Conservation (phyloP, 2,329 filamentous ascomycete genomes). For the Kalmusia sp. region DNA sequence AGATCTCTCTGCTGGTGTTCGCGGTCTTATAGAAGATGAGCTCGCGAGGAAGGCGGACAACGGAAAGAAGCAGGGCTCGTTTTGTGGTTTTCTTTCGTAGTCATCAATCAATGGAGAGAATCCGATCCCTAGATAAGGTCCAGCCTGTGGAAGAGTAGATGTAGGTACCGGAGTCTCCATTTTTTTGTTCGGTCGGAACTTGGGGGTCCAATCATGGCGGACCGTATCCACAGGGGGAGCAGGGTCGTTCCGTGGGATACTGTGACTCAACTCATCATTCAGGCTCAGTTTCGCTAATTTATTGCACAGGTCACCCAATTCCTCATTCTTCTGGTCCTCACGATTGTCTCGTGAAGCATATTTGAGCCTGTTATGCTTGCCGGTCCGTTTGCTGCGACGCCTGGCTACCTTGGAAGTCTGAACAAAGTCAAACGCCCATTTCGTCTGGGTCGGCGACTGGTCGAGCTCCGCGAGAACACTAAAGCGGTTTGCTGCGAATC, state of each 20-base stretch:
- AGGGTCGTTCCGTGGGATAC: neutral
- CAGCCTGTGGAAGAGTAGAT: conserved; percentile 6
- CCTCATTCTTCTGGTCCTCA: conserved; percentile 4
- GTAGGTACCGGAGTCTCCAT: neutral
- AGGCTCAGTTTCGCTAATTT: conserved; percentile 16
- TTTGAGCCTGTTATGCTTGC: conserved; percentile 23
- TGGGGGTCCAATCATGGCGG: conserved; percentile 31
- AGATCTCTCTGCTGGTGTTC: neutral
- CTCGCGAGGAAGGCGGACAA: conserved; percentile 24
- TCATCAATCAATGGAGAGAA: neutral
- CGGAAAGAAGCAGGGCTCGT: conserved; percentile 24
- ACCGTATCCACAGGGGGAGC: conserved; percentile 13
- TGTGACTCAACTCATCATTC: conserved; percentile 7
- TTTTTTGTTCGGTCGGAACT: conserved; percentile 24
- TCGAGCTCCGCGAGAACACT: conserved; percentile 32
- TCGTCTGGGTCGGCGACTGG: conserved; percentile 23
- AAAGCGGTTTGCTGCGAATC: conserved; percentile 36
- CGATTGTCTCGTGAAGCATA: neutral
- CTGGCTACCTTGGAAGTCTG: conserved; percentile 11
- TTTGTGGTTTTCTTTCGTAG: conserved; percentile 6
- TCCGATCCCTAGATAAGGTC: neutral
- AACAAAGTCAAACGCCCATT: conserved; percentile 27
- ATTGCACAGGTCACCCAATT: conserved; percentile 15
- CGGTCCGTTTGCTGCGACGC: conserved; percentile 28
- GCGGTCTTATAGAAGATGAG: conserved; percentile 5